Conservation (phyloP, 345 rosid genomes). For the Dipteronia sinensis region DNA sequence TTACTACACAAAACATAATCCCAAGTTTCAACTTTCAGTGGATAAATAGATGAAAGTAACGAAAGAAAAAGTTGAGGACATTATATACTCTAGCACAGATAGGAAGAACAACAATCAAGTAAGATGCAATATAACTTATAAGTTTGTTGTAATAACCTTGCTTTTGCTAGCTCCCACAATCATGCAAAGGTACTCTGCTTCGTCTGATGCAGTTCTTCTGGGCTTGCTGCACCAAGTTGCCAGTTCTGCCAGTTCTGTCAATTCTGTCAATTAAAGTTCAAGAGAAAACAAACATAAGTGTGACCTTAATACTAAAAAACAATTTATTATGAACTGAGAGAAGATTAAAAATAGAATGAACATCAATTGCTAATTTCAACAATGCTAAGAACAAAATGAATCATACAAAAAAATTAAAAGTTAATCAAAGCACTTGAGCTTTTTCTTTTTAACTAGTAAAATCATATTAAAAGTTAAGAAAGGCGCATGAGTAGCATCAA, state of each 20-base stretch:
- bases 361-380: neutral
- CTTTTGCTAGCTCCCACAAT: neutral
- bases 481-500: neutral
- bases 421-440: neutral
- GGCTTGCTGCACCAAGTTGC: neutral
- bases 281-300: neutral
- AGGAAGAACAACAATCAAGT: conserved; percentile 6
- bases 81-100: neutral
- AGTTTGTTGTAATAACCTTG: conserved; percentile 7
- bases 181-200: neutral
- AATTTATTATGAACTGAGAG: neutral
- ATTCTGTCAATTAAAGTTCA: neutral
- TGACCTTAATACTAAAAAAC: neutral
- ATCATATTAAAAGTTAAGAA: neutral
- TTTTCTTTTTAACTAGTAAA: neutral
- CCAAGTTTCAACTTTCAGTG: neutral
- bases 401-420: neutral
- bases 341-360: neutral
- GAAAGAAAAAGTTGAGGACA: neutral
- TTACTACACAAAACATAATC: neutral
- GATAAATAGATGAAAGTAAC: neutral
- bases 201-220: neutral
- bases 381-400: neutral
- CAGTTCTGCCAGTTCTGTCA: neutral
- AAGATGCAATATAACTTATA: neutral